Evolutionary conservation across 2,329 filamentous ascomycete genomes (phyloP).

Genomic region (Ceratocystis cubensis): DNA sequence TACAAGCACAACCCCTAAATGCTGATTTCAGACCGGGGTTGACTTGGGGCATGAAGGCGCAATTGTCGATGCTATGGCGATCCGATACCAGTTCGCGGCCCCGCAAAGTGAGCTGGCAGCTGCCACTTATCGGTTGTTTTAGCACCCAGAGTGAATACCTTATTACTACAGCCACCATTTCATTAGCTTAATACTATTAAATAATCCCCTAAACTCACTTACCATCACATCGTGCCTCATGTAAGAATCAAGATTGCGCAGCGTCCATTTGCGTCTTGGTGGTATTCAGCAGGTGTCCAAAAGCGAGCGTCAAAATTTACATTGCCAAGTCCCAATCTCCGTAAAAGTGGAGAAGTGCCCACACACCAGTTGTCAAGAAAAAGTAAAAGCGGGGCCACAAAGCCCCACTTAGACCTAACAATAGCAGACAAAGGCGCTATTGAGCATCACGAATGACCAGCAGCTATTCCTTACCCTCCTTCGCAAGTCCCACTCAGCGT

Average conservation of each 20-base stretch:
- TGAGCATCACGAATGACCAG: not conserved
- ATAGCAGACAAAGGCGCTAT: not conserved
- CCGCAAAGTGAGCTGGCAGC: not conserved
- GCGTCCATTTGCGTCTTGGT: not conserved
- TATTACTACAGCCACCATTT: not conserved
- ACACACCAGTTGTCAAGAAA: not conserved
- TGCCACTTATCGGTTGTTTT: not conserved
- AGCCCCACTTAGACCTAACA: not conserved
- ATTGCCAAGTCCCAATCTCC: not conserved
- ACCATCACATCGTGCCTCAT: not conserved
- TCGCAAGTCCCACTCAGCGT: not conserved
- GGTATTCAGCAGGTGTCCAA: not conserved
- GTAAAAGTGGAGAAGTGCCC: not conserved
- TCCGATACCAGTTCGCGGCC: not conserved
- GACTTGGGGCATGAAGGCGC: not conserved
- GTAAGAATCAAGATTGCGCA: not conserved
- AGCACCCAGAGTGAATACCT: not conserved
- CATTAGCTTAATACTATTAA: not conserved
- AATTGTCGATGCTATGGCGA: not conserved
- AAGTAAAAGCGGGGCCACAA: not conserved
- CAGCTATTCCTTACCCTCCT: not conserved
- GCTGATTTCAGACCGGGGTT: too few relatives aligned
- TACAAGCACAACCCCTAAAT: constrained; percentile 29
- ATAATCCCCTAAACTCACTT: not conserved
- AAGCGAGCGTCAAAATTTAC: not conserved